Evolutionary conservation across 2,329 filamentous ascomycete genomes (phyloP).

Genomic region (Colletotrichum eremochloae): DNA sequence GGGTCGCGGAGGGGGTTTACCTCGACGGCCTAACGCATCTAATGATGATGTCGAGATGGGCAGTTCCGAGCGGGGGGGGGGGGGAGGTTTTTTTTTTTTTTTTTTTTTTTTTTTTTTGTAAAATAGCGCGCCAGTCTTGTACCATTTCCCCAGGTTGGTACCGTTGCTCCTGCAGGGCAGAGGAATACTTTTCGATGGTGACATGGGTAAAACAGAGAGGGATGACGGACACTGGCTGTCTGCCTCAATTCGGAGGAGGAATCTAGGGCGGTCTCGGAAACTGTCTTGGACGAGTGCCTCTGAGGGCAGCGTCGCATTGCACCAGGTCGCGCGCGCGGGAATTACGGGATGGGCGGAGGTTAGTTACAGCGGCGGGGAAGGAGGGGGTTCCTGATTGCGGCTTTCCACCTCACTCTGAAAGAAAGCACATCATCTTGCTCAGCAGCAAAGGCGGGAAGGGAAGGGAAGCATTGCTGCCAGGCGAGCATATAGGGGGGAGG

Average conservation of each 20-base stretch:
- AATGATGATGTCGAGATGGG: conserved; percentile 29
- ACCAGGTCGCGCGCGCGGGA: conserved; percentile 34
- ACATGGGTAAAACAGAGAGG: conserved; percentile 32
- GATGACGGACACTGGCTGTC: neutral
- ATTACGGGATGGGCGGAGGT: conserved; percentile 37
- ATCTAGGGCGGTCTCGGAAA: neutral
- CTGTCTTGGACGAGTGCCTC: too few relatives aligned
- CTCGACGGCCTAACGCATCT: neutral
- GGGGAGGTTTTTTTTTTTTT: neutral
- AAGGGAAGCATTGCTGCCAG: conserved; percentile 23
- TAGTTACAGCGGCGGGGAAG: conserved; percentile 1
- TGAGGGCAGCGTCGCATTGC: neutral
- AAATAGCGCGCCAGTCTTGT: too few relatives aligned
- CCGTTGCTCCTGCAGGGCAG: conserved; percentile 25
- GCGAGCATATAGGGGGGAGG: neutral
- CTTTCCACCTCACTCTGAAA: neutral
- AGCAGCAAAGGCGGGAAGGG: conserved; percentile 2
- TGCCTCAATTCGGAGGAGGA: conserved; percentile 2
- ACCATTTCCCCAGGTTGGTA: neutral
- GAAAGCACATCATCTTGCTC: conserved; percentile 24
- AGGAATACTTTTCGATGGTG: conserved; percentile 28
- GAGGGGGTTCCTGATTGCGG: conserved; percentile 7
- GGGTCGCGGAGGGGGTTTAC: neutral
- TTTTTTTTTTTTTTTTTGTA: neutral
- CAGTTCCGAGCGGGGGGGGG: neutral